A percentile compares a stretch with the other conserved stretches of the same genome.
Conservation (phyloP, 2,329 filamentous ascomycete species). For the Fusarium illudens region DNA sequence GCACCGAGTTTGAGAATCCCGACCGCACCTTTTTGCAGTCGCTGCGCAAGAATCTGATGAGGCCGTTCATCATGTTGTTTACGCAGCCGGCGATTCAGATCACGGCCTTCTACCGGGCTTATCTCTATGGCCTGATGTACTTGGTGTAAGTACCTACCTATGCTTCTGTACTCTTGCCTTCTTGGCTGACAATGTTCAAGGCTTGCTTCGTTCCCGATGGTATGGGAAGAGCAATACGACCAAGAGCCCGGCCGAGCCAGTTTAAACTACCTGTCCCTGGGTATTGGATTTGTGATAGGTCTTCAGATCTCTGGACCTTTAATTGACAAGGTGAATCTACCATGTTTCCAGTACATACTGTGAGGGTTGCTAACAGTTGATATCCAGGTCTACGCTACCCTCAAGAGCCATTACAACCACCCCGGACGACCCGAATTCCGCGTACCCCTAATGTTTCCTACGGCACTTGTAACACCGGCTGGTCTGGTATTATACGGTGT, state of each 20-base stretch:
- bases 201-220: conserved; percentile 60
- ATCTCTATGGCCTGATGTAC: conserved; percentile 64
- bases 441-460: conserved; percentile 48
- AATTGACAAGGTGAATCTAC: conserved; percentile 43
- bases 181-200: conserved; percentile 13
- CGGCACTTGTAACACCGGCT: conserved; percentile 53
- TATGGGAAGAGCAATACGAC: conserved; percentile 58
- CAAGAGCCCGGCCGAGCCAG: conserved; percentile 57
- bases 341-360: background rate
- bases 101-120: conserved; percentile 58
- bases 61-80: conserved; percentile 59
- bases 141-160: conserved; percentile 50
- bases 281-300: conserved; percentile 63
- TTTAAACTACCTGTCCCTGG: conserved; percentile 62
- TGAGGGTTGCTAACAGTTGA: background rate
- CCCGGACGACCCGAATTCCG: conserved; percentile 47
- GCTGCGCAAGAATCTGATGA: conserved; percentile 47
- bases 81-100: conserved; percentile 61
- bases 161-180: accelerated
- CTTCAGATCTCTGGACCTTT: conserved; percentile 58
- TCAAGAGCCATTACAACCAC: conserved; percentile 39
- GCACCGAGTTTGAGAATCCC: conserved; percentile 42
- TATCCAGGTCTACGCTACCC: conserved; percentile 40
- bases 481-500: conserved; percentile 62
- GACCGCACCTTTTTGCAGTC: conserved; percentile 39